Percentiles rank a stretch among this genome's conserved stretches.
phyloP scores from a whole-genome alignment of 306 rosid species.

The Cicer yamashitae region DNA sequence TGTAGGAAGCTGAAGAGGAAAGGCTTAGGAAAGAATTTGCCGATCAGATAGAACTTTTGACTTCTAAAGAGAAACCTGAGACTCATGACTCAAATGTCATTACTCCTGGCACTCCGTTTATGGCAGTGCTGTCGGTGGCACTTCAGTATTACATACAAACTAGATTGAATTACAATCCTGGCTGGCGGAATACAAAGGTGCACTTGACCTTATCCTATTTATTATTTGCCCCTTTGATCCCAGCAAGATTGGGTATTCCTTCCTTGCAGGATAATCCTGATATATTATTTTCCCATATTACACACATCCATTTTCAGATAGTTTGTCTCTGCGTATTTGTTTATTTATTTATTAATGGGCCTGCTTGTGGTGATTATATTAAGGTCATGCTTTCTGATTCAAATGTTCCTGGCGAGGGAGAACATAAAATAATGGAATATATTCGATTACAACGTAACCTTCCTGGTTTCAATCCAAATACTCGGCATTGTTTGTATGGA shows the following conservation, averaged over 20 bases:
- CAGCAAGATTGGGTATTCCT: conserved; percentile 53
- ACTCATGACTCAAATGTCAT: conserved; percentile 89
- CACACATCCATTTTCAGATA: conserved; percentile 47
- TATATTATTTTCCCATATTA: conserved; percentile 45
- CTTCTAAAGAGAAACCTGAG: conserved; percentile 71
- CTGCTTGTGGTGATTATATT: conserved; percentile 74
- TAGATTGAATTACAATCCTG: conserved; percentile 80
- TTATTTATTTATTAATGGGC: conserved; percentile 47
- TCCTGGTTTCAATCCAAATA: conserved; percentile 87
- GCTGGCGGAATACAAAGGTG: conserved; percentile 88
- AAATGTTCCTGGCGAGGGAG: conserved; percentile 96
- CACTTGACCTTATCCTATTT: conserved; percentile 43
- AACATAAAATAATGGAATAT: conserved; percentile 91
- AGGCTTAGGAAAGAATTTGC: conserved; percentile 77
- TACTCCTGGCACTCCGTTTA: conserved; percentile 95
- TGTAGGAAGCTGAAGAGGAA: conserved; percentile 96
- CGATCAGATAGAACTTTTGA: conserved; percentile 59
- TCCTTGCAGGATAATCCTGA: conserved; percentile 57
- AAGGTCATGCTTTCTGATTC: conserved; percentile 99
- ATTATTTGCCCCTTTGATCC: conserved; percentile 42
- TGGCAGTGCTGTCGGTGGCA: conserved; percentile 84
- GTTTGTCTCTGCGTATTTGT: conserved; percentile 65
- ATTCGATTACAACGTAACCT: conserved; percentile 82
- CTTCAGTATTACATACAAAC: conserved; percentile 90
- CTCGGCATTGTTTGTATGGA: conserved; percentile 89